Base-by-base conservation (phyloP, 208 protist species). In the Trypanosomatidae sp. region DNA sequence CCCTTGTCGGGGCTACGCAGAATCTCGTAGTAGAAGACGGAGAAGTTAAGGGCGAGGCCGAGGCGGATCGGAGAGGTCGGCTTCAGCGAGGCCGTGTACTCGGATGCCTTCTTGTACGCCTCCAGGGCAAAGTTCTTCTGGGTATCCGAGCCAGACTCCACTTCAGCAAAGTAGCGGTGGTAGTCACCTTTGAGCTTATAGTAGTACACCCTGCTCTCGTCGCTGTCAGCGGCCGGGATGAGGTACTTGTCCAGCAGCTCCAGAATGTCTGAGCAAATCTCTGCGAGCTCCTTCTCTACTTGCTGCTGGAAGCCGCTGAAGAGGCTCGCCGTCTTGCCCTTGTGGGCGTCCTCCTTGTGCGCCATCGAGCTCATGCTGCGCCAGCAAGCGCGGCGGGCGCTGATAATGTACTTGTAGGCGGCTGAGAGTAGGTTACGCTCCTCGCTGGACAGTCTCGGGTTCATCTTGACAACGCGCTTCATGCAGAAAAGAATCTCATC, bases 341-440 rank as follows among this genome's bases (percentile, higher is more conserved):
- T 92, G 77, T 89, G 85, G 58, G 80, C 83, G 83, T 96, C 95
- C 79, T 98, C 95, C 82, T 99, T 99, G 77, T 98, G 89, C 83
- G 99, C 98, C 67, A 99, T 98, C 1, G 94, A 94, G 55, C 91
- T 98, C 74, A 99, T 95, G 77, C 99, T 99, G 80, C 99, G 92
- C 98, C 98, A 99, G 70, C 98, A 99, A 19, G 99, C 97, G 80
- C 99, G 98, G 67, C 98, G 95, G 28, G 98, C 89, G 71, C 99
- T 99, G 89, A 99, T 99, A 62, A 99, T 98, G 86, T 99, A 99
- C 91, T 99, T 99, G 95, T 99, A 99, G 28, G 99, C 99, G 36
- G 99, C 99, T n/a, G 99, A 99, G 49, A 99, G 95, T 5, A 99
- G 91, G 81, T 99, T 99, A 79, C 99, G 91, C 87, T 99, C 99